Base-by-base conservation (phyloP, 2,329 filamentous ascomycete species). In the Talaromyces funiculosus region DNA sequence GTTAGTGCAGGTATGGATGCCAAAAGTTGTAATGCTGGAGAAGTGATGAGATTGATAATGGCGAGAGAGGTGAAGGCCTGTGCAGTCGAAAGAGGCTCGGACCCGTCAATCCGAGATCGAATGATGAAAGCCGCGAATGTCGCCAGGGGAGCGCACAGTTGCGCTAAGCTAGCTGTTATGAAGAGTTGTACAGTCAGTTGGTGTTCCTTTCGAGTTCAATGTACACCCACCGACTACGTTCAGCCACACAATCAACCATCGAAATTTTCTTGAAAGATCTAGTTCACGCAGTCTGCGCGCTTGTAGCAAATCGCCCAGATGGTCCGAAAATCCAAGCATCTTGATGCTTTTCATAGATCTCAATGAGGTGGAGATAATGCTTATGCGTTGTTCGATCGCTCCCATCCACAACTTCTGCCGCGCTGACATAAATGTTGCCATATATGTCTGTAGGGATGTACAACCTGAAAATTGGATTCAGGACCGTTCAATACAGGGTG, bases 291-390 rank as follows among this genome's bases (percentile, higher is more conserved):
- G 59, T 8, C 78, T 72, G 4, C 79, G 64, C 2, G 64, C 67
- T 53, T 78, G 73, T 3, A 80, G 67, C 6, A 69, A 69, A 6
- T 66, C 68, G 59, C 73, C 69, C 4, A 80, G 64, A 6, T 72
- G 72, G 12, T 75, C 67, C 31, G 74, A 77, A 8, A 83, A 66
- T 0, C 81, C 81, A 0, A 78, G 72, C 54, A 82, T 76, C 63
- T 82, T 83, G 60, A 83, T 72, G 18, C 76, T 77, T 64, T 81
- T 82, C 71, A 84, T 82, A 18, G 75, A 78, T 8, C 73, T 75
- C 0, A 83, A 69, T 62, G 80, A 77, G 3, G 74, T 74, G 5
- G 78, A 73, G 0, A 81, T 83, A 16, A 76, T 75, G 8, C 75
- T 77, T n/a, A 84, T 76, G 3, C 81, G 77, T 29, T 71, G 71